These are phyloP conservation scores for Penicillium sp. DNA, from an alignment of 2,329 filamentous ascomycete genomes.

Conservation along the genomic window DNA sequence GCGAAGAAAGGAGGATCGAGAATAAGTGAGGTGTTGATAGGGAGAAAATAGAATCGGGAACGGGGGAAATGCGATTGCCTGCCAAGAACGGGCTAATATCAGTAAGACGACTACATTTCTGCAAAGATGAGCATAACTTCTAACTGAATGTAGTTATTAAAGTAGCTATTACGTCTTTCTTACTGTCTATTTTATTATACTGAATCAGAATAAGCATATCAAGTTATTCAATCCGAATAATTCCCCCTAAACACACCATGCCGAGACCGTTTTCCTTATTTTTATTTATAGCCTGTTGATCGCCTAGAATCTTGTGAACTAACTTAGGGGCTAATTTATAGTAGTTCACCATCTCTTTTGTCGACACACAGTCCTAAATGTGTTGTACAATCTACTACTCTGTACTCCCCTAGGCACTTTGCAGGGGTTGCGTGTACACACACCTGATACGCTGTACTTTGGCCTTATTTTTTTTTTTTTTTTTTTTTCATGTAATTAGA, in stretches of 20 bases:
- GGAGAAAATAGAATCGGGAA: conserved; percentile 22
- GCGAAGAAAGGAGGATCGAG: conserved; percentile 14
- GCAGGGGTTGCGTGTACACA: conserved; percentile 3
- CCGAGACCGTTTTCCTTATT: neutral
- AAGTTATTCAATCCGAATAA: neutral
- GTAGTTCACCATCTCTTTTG: neutral
- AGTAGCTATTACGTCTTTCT: neutral
- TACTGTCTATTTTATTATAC: neutral
- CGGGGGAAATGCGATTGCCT: conserved; percentile 15
- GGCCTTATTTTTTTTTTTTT: neutral
- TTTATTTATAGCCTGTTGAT: conserved; percentile 7
- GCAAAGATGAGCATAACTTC: neutral
- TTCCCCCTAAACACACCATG: neutral
- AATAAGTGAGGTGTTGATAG: conserved; percentile 10
- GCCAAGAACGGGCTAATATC: conserved; percentile 17
- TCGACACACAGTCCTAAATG: neutral
- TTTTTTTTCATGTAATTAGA: too few species aligned
- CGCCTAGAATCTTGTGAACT: neutral
- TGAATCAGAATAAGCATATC: neutral
- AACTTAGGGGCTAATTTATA: neutral
- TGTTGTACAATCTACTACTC: neutral
- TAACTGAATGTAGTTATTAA: neutral
- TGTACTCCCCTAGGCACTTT: neutral
- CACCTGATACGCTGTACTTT: neutral
- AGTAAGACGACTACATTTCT: conserved; percentile 3